These are phyloP conservation scores for Kodamaea jinghongensis DNA, from an alignment of 805 yeast genomes.

Conservation along the genomic window DNA sequence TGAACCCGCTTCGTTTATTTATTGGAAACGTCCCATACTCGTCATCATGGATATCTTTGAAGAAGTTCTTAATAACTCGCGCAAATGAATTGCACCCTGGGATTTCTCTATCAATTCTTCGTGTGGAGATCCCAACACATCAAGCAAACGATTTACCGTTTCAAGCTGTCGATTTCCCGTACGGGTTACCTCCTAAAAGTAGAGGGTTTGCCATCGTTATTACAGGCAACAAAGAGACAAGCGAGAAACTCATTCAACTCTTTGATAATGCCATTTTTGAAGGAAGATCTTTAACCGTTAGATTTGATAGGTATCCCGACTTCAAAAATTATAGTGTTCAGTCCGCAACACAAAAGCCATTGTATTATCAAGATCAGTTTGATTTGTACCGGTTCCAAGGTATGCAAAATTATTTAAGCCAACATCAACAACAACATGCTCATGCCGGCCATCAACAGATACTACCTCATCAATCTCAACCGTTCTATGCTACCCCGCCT, in stretches of 20 bases:
- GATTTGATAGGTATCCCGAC: conserved; percentile 56
- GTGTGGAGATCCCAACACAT: conserved; percentile 44
- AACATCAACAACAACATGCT: no score
- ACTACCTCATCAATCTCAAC: no score
- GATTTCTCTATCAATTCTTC: conserved; percentile 23
- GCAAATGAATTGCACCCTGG: conserved; percentile 27
- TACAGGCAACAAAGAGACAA: conserved; percentile 45
- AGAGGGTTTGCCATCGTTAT: conserved; percentile 68
- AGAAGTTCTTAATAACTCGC: conserved; percentile 23
- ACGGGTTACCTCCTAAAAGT: conserved; percentile 12
- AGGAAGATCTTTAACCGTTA: conserved; percentile 59
- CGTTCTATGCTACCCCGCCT: no score
- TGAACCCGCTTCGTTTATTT: conserved; percentile 46
- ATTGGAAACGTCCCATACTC: conserved; percentile 56
- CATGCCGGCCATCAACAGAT: neutral
- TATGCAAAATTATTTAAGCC: no score
- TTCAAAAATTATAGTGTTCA: conserved; percentile 31
- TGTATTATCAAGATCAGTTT: no score
- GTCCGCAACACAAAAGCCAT: conserved; percentile 7
- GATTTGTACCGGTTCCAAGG: no score
- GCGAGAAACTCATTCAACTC: conserved; percentile 45
- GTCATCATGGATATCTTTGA: conserved; percentile 36
- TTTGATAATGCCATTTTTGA: conserved; percentile 55
- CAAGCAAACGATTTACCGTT: conserved; percentile 5
- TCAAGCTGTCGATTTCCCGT: conserved; percentile 3